Base-by-base conservation (phyloP, 176 grass and related monocot species). In the Microstegium vimineum region DNA sequence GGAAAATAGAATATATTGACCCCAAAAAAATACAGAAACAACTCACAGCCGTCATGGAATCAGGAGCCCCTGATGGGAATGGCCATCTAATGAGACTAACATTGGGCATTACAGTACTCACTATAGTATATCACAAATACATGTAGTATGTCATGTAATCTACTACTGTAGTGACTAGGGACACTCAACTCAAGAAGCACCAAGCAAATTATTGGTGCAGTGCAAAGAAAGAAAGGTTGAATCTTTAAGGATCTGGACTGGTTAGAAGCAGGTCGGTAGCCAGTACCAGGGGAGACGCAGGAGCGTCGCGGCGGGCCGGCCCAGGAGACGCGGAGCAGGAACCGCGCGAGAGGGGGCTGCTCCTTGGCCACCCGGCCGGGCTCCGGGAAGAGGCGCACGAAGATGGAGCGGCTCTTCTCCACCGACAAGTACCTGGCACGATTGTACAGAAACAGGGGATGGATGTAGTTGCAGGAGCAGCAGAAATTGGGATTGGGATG, bases 371-470 rank as follows among this genome's bases (percentile, higher is more conserved):
- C 43, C 69, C 90, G 89, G 32, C 89, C 88, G 23, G 93, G 91
- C 74, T 95, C 96, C 63, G 96, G 93, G 85, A 91, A 98, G 20
- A 98, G 89, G n/a, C 95, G 82, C 49, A 98, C 80, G 79, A 77
- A 67, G 46, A 95, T 88, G 25, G 63, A 89, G 17, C 89, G 82
- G 75, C 83, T 90, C 85, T 91, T 98, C 89, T 95, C 90, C 64
- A 98, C 89, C 11, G 90, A 91, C 22, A 98, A 74, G 66, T 81
- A 95, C 89, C 94, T 94, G 54, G 15, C 47, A 51, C 9, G n/a
- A n/a, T n/a, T n/a, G n/a, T n/a, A n/a, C n/a, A n/a, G n/a, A n/a
- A 54, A 54, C 51, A 5, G 7, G 8, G 8, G 47, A 35, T 27
- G 0, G n/a, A 13, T 61, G 10, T 2, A 61, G 10, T 1, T 56